These are phyloP conservation scores for Suillus americanus DNA, from an alignment of 768 basidiomycete species.

Conservation along the genomic window DNA sequence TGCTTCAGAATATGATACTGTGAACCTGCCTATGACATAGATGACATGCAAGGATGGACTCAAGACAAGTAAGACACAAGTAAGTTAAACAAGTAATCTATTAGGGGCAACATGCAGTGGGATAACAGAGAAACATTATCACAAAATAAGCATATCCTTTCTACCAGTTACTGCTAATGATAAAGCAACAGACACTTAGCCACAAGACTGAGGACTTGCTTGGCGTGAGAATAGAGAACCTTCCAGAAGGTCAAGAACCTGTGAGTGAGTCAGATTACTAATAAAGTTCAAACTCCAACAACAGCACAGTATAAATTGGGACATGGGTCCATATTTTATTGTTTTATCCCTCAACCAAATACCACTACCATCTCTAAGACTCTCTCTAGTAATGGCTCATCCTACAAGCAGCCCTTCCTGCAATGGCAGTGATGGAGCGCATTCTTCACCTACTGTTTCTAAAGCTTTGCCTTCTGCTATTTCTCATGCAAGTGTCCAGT, in stretches of 20 bases:
- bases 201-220: background rate
- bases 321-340: background rate
- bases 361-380: background rate
- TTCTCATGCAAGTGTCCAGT: background rate
- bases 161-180: background rate
- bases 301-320: background rate
- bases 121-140: background rate
- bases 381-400: background rate
- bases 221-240: background rate
- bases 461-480: background rate
- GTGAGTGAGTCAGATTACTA: background rate
- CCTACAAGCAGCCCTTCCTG: background rate
- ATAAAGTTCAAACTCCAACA: conserved; percentile 2
- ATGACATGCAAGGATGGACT: background rate
- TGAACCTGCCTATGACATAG: background rate
- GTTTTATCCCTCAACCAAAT: background rate
- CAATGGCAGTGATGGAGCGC: too few relatives aligned
- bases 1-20: background rate
- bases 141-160: background rate
- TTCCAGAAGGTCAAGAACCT: background rate
- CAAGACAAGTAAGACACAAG: background rate
- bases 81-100: background rate
- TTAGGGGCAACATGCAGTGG: background rate
- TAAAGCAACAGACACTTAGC: background rate
- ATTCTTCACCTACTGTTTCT: background rate